Evolutionary conservation across 208 protist genomes (phyloP), one percentile per base, ranked within the genome.

Genomic region (Leishmania tropica): DNA sequence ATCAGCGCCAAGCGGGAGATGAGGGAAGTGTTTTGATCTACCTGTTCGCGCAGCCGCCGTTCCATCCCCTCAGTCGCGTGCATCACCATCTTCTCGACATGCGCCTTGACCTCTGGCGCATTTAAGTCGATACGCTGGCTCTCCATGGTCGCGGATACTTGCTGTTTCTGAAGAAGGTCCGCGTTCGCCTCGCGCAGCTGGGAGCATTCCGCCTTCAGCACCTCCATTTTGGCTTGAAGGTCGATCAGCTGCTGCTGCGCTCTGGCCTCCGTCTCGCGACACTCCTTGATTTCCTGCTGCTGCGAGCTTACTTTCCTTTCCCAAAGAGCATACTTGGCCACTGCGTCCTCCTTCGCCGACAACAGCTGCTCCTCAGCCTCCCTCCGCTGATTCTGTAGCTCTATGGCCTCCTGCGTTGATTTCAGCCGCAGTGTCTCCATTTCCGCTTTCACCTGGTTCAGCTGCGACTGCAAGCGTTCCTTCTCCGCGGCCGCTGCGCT

Each of bases 1-100:
- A 93, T 54, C 0, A 94, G 78, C 19, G 89, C 81, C 68, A 93
- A 83, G 47, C 88, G 83, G 17, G 83, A 89, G 48, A 90, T 82
- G n/a, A 92, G 62, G 8, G 77, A 71, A 0, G 84, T 84, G 75
- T 91, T 92, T 47, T 93, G 78, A 19, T 90, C 83, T 28, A 85
- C 78, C 64, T 91, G 87, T 19, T 89, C 83, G 15, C 80, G 65
- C 35, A 95, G 60, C 5, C 82, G 82, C 5, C 73, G 75, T 75
- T 95, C 85, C 60, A 82, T 67, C 17, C 89, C 85, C 13, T 90
- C 82, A 24, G 86, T 79, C 2, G 84, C 84, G 17, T 78, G 75
- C 71, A 84, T 78, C 51, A 94, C 85, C 47, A 83, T 78, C 67
- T 56, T 48, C 75, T 87, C 80, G 15, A 88, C 84, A 31, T 86